These are phyloP conservation scores for Xanthoconium stramineum DNA, from an alignment of 768 basidiomycete species.

Conservation along the genomic window DNA sequence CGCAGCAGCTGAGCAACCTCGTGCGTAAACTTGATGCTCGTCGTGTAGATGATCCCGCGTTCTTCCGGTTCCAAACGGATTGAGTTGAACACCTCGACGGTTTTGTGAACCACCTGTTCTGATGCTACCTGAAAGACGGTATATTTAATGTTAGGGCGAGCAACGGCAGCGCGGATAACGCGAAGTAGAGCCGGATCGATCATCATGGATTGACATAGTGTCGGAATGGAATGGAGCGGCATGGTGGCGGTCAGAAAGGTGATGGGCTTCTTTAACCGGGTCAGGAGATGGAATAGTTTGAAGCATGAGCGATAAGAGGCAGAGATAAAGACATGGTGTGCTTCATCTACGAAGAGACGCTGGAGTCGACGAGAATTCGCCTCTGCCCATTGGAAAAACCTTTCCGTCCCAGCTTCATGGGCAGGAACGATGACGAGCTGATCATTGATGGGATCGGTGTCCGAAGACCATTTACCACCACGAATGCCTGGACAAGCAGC, in stretches of 20 bases:
- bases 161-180: not conserved
- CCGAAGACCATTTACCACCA: not conserved
- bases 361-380: not conserved
- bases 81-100: not conserved
- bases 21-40: not conserved
- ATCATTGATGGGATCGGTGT: not conserved
- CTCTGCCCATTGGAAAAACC: not conserved
- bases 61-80: not conserved
- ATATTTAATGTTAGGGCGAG: conserved; percentile 3
- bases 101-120: not conserved
- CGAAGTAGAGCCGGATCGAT: not conserved
- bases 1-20: not conserved
- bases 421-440: conserved; percentile 10
- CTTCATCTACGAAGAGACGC: conserved; percentile 6
- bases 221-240: not conserved
- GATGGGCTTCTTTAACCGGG: conserved; percentile 3
- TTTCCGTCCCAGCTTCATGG: not conserved
- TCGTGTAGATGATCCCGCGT: conserved; percentile 8
- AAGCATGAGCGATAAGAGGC: conserved; percentile 7
- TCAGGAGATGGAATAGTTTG: conserved; percentile 8
- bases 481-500: not conserved
- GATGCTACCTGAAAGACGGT: rapidly evolving
- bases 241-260: conserved; percentile 12
- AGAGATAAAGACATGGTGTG: conserved; percentile 4
- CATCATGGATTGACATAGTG: conserved; percentile 1